Base-by-base conservation (phyloP, 2,329 filamentous ascomycete genomes). In the Aspergillus novofumigatus region DNA sequence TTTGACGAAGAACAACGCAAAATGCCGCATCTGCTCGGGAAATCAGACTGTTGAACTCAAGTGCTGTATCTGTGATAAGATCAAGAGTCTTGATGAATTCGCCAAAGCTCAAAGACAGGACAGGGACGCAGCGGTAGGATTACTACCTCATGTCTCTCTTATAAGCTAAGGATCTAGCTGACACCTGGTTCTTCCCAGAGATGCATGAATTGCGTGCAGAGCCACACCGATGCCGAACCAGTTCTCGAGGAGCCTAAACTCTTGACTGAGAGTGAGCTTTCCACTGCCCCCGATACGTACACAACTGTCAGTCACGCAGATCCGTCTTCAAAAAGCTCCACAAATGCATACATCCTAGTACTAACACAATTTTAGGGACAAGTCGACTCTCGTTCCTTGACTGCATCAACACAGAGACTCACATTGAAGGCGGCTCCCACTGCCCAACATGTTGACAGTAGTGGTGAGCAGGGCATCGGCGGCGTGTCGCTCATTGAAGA, bases 51-150 rank as follows among this genome's bases (percentile, higher is more conserved):
- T 74, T 3, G 82, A 85, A 61, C 64, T 84, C 28, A 69, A 72
- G 8, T 85, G 83, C 62, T 65, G 61, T 32, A 69, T 77, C 41
- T 85, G 83, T 63, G 66, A 73, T 21, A 64, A 74, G 55, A 74
- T 69, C 1, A 82, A 82, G 62, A 70, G 74, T 0, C 56, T 83
- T 2, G 76, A 80, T 5, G 70, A 72, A 0, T 86, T 83, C 61
- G 76, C 78, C 20, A 84, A 81, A 60, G 62, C 62, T 6, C 78
- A 82, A 68, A 74, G 81, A 14, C 70, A 65, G 28, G 75, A 78
- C 44, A 73, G 75, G 1, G 80, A 80, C 56, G 65, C 63, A 42
- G 77, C 76, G 26, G 80, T 81, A 76, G 59, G 78, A 25, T 9
- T 11, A 70, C 28, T 59, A 50, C 38, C 7, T 20, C 45, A 5